These are phyloP conservation scores for Benincasa hispida DNA, from an alignment of 306 rosid species.

Conservation along the genomic window DNA sequence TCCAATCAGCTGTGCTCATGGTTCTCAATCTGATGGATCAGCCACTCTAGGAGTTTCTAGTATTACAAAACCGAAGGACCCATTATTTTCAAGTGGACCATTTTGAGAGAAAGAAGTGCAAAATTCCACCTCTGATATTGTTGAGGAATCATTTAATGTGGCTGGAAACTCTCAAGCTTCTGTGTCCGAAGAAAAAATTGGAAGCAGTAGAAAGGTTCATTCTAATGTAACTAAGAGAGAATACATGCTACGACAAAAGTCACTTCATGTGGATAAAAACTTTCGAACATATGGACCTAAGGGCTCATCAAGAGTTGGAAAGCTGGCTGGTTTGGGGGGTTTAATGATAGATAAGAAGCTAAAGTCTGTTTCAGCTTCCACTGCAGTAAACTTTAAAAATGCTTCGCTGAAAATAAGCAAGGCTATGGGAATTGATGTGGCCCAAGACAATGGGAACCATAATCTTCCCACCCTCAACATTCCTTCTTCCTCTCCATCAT, in stretches of 20 bases:
- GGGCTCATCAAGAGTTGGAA: conserved; percentile 65
- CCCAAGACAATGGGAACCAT: conserved; percentile 34
- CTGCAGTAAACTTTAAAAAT: conserved; percentile 49
- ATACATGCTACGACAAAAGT: conserved; percentile 67
- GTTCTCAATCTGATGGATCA: conserved; percentile 35
- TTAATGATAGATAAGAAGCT: conserved; percentile 63
- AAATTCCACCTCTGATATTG: conserved; percentile 23
- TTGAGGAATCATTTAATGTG: conserved; percentile 30
- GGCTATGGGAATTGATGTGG: conserved; percentile 48
- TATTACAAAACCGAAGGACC: conserved; percentile 23
- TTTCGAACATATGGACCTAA: conserved; percentile 59
- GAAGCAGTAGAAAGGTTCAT: conserved; percentile 40
- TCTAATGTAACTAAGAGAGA: conserved; percentile 58
- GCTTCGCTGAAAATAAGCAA: conserved; percentile 65
- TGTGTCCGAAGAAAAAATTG: conserved; percentile 37
- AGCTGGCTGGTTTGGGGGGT: conserved; percentile 50
- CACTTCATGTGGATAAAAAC: conserved; percentile 60
- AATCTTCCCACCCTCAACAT: conserved; percentile 29
- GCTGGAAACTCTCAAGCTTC: conserved; percentile 39
- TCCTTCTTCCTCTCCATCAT: conserved; percentile 27
- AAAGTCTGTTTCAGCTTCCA: conserved; percentile 53
- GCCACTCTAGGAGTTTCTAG: conserved; percentile 22
- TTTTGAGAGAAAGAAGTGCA: conserved; percentile 31
- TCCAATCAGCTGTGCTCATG: conserved; percentile 23
- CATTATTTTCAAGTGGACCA: conserved; percentile 23